Percentiles rank a stretch among this genome's conserved stretches.
phyloP scores from a whole-genome alignment of 2,329 filamentous ascomycete genomes.

The Didymella keratinophila region DNA sequence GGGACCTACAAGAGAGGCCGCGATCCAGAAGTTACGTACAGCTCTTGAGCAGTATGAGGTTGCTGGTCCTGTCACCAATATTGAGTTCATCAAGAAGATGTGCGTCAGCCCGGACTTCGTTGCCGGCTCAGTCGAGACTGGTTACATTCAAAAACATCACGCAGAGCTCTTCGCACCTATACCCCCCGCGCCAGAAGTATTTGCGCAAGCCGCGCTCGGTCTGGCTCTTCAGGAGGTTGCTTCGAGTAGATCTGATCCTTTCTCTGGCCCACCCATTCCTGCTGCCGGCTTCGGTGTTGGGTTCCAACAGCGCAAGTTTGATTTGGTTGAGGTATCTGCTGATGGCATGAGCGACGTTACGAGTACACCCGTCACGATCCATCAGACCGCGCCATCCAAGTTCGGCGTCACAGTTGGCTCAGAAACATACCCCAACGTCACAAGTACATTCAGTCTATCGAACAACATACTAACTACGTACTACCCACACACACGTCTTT shows the following conservation, averaged over 20 bases:
- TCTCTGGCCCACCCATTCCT: slow-evolving; percentile 53
- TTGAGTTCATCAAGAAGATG: slow-evolving; percentile 92
- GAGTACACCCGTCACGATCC: slow-evolving; percentile 58
- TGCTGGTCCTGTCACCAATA: slow-evolving; percentile 91
- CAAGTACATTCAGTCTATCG: slow-evolving; percentile 56
- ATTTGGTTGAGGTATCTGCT: slow-evolving; percentile 58
- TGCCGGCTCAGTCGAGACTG: slow-evolving; percentile 88
- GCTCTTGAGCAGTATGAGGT: slow-evolving; percentile 91
- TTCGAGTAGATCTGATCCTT: slow-evolving; percentile 38
- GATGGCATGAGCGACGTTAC: slow-evolving; percentile 52
- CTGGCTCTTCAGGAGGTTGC: slow-evolving; percentile 62
- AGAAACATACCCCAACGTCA: slow-evolving; percentile 53
- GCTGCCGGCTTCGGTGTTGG: slow-evolving; percentile 65
- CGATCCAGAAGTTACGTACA: slow-evolving; percentile 80
- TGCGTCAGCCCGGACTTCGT: slow-evolving; percentile 85
- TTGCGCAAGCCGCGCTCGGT: slow-evolving; percentile 85
- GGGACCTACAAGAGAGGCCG: slow-evolving; percentile 77
- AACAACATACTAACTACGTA: slow-evolving; percentile 70
- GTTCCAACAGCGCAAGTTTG: slow-evolving; percentile 70
- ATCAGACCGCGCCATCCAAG: slow-evolving; percentile 58
- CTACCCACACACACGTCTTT: slow-evolving; percentile 81
- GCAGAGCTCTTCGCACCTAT: slow-evolving; percentile 76
- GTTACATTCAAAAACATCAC: slow-evolving; percentile 90
- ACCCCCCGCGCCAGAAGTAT: slow-evolving; percentile 72
- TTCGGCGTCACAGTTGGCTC: slow-evolving; percentile 61